phyloP scores from a whole-genome alignment of 108 stramenopile species.

The Seminavis robusta region DNA sequence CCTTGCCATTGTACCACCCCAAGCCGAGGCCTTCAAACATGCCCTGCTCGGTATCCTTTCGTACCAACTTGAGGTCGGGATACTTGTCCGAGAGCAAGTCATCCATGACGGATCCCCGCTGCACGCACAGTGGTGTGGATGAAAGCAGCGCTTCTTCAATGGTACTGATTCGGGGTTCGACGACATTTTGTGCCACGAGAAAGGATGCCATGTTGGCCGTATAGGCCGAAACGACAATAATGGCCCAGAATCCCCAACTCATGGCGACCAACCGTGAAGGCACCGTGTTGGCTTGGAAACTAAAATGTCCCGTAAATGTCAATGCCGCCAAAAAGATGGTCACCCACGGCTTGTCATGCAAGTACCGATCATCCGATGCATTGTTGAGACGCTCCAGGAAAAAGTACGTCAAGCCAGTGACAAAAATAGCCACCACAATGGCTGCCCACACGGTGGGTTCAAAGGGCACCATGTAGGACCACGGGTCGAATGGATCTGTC shows the following conservation, averaged over 20 bases:
- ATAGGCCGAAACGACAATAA: conserved; percentile 26
- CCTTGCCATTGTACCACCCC: not conserved
- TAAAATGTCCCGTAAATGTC: conserved; percentile 15
- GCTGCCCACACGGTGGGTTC: conserved; percentile 14
- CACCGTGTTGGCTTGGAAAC: conserved; percentile 13
- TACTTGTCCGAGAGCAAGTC: not conserved
- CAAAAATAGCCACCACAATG: conserved; percentile 11
- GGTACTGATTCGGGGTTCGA: not conserved
- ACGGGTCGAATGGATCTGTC: not conserved
- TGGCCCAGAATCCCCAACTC: conserved; percentile 14
- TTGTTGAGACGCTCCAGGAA: conserved; percentile 4
- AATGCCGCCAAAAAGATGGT: conserved; percentile 19
- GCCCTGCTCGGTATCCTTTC: conserved; percentile 1
- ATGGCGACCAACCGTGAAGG: conserved; percentile 7
- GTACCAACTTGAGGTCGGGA: conserved; percentile 14
- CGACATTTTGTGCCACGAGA: conserved; percentile 8
- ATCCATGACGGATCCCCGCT: not conserved
- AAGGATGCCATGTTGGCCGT: conserved; percentile 33
- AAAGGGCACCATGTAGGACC: conserved; percentile 19
- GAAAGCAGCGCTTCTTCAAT: conserved; percentile 11
- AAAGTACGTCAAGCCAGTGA: conserved; percentile 15
- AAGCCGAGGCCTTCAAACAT: conserved; percentile 9
- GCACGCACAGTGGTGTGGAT: conserved; percentile 12
- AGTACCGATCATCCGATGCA: not conserved
- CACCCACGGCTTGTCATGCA: conserved; percentile 2